Percentiles rank a stretch among this genome's conserved stretches.
These are phyloP conservation scores for Pezicula carpinea DNA, from an alignment of 2,329 filamentous ascomycete genomes.

Conservation along the genomic window DNA sequence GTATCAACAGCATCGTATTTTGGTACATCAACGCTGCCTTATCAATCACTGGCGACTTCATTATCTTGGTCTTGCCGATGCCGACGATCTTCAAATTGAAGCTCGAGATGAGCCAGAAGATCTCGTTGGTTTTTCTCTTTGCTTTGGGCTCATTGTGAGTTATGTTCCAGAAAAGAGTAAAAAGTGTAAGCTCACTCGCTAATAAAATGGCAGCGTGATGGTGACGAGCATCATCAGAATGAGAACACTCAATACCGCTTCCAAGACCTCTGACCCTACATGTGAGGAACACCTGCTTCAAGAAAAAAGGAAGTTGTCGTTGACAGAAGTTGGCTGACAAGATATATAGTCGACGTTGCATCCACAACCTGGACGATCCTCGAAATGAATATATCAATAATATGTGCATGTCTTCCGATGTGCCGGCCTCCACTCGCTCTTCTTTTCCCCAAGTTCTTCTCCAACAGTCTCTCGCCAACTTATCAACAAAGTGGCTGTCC, in stretches of 20 bases:
- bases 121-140: background rate
- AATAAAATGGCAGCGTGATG: background rate
- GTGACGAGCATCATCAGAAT: background rate
- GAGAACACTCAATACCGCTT: background rate
- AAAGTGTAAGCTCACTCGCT: background rate
- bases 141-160: background rate
- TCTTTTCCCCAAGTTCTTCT: background rate
- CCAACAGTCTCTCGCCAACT: background rate
- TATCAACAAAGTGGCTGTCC: no score
- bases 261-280: background rate
- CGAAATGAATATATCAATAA: conserved; percentile 3
- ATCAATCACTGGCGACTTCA: conserved; percentile 1
- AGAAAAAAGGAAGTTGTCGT: background rate
- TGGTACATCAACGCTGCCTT: conserved; percentile 1
- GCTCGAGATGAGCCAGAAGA: background rate
- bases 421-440: background rate
- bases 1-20: background rate
- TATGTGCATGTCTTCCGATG: background rate
- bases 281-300: background rate
- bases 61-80: conserved; percentile 3
- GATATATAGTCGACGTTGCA: background rate
- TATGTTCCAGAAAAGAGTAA: background rate
- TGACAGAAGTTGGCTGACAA: no score
- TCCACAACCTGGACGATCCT: conserved; percentile 2
- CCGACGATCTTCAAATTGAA: background rate